Percentiles rank a stretch among this genome's conserved stretches.
phyloP scores from a whole-genome alignment of 257 asterid species.

The Solanum bulbocastanum region DNA sequence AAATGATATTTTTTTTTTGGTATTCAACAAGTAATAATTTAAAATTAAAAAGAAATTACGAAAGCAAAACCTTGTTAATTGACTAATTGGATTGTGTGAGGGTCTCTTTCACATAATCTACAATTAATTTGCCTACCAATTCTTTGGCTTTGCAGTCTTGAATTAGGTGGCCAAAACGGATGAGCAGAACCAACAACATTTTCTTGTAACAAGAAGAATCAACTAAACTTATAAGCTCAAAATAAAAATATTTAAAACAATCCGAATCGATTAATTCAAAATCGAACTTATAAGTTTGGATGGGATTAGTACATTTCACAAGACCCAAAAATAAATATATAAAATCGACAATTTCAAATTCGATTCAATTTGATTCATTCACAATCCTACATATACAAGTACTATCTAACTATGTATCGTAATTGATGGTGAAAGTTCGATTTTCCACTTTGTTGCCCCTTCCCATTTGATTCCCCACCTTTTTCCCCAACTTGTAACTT shows the following conservation, averaged over 20 bases:
- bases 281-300: not conserved
- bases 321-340: not conserved
- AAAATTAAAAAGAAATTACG: not conserved
- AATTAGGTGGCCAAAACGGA: constrained; percentile 5
- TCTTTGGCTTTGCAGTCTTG: not conserved
- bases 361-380: not conserved
- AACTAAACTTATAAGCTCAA: too few species aligned
- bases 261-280: not conserved
- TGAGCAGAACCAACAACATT: not conserved
- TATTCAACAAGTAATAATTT: not conserved
- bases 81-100: not conserved
- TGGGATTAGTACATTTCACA: not conserved
- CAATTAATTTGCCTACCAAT: not conserved
- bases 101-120: not conserved
- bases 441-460: too few species aligned
- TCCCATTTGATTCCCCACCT: not conserved
- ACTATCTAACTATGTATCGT: not conserved
- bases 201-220: accelerated
- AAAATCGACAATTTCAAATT: not conserved
- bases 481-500: too few species aligned
- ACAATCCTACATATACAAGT: not conserved
- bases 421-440: not conserved
- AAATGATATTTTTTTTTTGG: accelerated
- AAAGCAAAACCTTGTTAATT: not conserved
- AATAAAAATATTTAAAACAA: not conserved